These are phyloP conservation scores for Aspergillus pseudoviridinutans DNA, from an alignment of 2,329 filamentous ascomycete genomes.

Conservation along the genomic window DNA sequence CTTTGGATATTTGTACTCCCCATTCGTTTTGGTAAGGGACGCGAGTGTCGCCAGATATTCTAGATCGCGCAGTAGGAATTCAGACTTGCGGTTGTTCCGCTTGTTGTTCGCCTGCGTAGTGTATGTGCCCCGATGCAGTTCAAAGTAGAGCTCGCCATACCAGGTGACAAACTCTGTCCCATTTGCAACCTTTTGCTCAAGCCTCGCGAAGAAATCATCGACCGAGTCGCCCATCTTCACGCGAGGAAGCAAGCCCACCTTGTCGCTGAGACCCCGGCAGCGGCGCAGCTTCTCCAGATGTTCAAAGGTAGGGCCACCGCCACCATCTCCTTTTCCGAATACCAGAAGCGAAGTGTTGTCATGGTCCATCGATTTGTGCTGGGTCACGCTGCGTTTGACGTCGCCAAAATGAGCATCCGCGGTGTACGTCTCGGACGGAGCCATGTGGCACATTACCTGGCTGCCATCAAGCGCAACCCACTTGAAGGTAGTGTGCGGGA, in stretches of 20 bases:
- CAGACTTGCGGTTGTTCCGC: slow-evolving; percentile 81
- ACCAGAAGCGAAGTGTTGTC: slow-evolving; percentile 87
- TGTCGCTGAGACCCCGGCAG: slow-evolving; percentile 87
- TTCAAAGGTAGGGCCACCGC: slow-evolving; percentile 89
- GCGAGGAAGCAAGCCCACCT: slow-evolving; percentile 74
- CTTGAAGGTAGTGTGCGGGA: slow-evolving; percentile 97
- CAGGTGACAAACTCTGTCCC: slow-evolving; percentile 79
- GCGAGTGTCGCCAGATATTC: slow-evolving; percentile 85
- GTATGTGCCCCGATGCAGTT: slow-evolving; percentile 94
- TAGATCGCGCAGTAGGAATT: slow-evolving; percentile 79
- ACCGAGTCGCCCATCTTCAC: slow-evolving; percentile 86
- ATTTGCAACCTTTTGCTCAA: slow-evolving; percentile 70
- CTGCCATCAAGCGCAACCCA: slow-evolving; percentile 96
- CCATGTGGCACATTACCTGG: slow-evolving; percentile 97
- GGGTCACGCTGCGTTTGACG: slow-evolving; percentile 78
- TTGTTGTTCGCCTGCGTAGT: slow-evolving; percentile 98
- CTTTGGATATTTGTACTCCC: slow-evolving; percentile 83
- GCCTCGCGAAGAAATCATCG: slow-evolving; percentile 85
- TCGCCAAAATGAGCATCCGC: slow-evolving; percentile 93
- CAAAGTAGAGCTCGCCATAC: slow-evolving; percentile 98
- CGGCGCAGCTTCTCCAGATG: slow-evolving; percentile 92
- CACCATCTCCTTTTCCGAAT: slow-evolving; percentile 95
- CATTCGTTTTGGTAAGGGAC: slow-evolving; percentile 60
- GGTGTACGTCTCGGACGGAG: slow-evolving; percentile 91
- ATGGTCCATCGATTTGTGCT: slow-evolving; percentile 94